Base-by-base conservation (phyloP, 345 rosid species). In the Cardiospermum halicacabum region DNA sequence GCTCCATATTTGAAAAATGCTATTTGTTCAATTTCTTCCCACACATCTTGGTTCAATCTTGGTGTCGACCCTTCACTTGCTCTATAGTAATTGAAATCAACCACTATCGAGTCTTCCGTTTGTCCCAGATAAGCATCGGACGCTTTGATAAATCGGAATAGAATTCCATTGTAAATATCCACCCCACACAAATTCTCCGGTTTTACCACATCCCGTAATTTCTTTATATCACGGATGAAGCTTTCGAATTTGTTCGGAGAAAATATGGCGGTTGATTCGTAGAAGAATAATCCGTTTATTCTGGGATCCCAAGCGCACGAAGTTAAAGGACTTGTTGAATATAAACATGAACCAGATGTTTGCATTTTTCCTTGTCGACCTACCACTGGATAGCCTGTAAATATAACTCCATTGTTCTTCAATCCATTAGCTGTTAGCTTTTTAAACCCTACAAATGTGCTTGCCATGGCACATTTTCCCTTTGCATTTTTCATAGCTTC, bases 11-110 rank as follows among this genome's bases (percentile, higher is more conserved):
- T 86, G 64, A 85, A 64, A 69, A 93, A 88, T 4, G 96, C 98
- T 69, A 93, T 81, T 67, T 90, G 97, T 85, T 93, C 97, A 16
- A 90, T 69, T 80, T 93, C 97, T 77, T 88, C 98, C 90, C 83
- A 81, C 28, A 79, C 73, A 45, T 90, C 92, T 77, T 93, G 72
- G 61, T 86, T 85, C 45, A 90, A 26, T 39, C 97, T 82, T 11
- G 92, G 98, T 5, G 78, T 85, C 11, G 76, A 77, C 21, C 82
- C 76, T 24, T 84, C 84, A 16, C 75, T 71, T 0, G 96, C 87
- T 7, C 97, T 71, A 68, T 82, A 93, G 54, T 93, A 93, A 56
- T 85, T 90, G 75, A 84, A 85, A 77, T 93, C 98, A 57, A 93
- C 50, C 9, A 85, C 96, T 0, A 86, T 69, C 0, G 97, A 90